Percentiles rank a stretch among this genome's conserved stretches.
phyloP scores from a whole-genome alignment of 495 filamentous ascomycete genomes.

The Clohesyomyces aquaticus region DNA sequence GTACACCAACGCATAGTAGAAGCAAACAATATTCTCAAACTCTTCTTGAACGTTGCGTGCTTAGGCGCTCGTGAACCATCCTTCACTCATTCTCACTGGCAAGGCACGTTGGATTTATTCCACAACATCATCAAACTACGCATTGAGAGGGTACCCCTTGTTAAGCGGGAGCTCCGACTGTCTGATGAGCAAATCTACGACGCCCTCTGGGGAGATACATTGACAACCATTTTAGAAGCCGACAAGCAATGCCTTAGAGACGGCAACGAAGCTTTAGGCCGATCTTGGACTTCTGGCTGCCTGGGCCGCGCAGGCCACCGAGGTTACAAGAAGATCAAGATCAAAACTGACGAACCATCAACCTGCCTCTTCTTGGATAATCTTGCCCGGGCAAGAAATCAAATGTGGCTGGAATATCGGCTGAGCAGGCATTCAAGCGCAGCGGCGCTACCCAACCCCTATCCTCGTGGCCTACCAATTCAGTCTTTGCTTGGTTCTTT shows the following conservation, averaged over 20 bases:
- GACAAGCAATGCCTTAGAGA: slow-evolving; percentile 19
- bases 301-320: neutral
- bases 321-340: neutral
- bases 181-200: slow-evolving; percentile 15
- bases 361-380: slow-evolving; percentile 33
- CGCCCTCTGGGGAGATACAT: slow-evolving; percentile 27
- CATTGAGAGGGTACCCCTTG: neutral
- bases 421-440: slow-evolving; percentile 13
- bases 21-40: slow-evolving; percentile 28
- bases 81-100: slow-evolving; percentile 16
- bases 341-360: slow-evolving; percentile 1
- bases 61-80: slow-evolving; percentile 28
- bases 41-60: slow-evolving; percentile 28
- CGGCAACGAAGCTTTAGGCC: slow-evolving; percentile 11
- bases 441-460: slow-evolving; percentile 19
- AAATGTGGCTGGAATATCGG: slow-evolving; percentile 27
- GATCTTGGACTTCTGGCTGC: neutral
- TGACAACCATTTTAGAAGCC: slow-evolving; percentile 11
- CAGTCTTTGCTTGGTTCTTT: slow-evolving; percentile 20
- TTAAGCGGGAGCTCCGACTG: slow-evolving; percentile 10
- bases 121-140: slow-evolving; percentile 1
- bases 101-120: slow-evolving; percentile 17
- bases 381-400: slow-evolving; percentile 28
- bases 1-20: slow-evolving; percentile 8
- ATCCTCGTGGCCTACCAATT: slow-evolving; percentile 31